Conservation (phyloP, 176 grass and related monocot species). For the Saccharum officinarum region DNA sequence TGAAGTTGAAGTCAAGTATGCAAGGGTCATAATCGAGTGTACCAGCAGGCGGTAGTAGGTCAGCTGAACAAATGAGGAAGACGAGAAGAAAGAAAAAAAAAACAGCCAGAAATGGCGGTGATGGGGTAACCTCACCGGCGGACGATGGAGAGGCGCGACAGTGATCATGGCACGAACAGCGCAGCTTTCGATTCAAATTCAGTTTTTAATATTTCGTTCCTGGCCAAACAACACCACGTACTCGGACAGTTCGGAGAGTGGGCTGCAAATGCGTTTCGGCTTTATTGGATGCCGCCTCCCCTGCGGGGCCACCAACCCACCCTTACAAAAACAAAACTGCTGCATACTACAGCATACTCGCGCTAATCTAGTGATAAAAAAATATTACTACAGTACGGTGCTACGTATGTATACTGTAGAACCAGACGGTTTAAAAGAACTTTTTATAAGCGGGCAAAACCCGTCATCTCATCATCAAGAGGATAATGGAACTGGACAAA, state of each 20-base stretch:
- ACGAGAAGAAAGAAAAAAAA: no score
- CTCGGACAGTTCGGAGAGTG: conserved; percentile 3
- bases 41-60: no score
- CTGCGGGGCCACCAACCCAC: background rate
- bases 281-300: conserved; percentile 30
- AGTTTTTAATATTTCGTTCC: background rate
- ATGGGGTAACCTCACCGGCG: conserved; percentile 33
- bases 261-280: background rate
- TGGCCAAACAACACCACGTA: background rate
- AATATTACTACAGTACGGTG: no score
- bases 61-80: background rate
- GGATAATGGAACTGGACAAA: background rate
- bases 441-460: background rate
- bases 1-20: no score
- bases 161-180: conserved; percentile 47
- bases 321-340: background rate
- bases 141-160: conserved; percentile 28
- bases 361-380: background rate
- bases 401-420: no score
- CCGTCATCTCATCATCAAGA: background rate
- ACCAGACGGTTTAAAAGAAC: background rate
- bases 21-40: background rate
- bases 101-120: background rate
- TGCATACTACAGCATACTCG: no score
- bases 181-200: conserved; percentile 4